phyloP scores from a whole-genome alignment of 148 eudicot genomes.

The Suaeda aralocaspica region DNA sequence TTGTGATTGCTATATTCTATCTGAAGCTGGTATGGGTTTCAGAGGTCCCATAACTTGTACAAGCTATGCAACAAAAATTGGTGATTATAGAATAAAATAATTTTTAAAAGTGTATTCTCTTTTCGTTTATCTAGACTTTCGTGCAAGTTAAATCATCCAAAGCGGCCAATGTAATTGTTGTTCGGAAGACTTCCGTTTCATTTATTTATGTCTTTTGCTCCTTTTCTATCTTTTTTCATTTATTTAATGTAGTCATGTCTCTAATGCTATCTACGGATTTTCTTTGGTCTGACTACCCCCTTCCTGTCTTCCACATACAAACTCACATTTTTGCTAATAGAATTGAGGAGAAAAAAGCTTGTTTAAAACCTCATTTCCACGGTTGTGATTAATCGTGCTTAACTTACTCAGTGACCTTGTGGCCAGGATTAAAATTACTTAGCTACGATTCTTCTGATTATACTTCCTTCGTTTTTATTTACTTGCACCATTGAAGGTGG shows the following conservation, averaged over 20 bases:
- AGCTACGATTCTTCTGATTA: neutral
- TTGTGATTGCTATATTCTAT: neutral
- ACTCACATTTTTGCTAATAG: too few species aligned
- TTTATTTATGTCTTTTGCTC: neutral
- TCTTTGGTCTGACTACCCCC: neutral
- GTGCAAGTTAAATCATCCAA: too few species aligned
- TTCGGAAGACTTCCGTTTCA: neutral
- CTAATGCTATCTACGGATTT: neutral
- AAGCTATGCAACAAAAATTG: conserved; percentile 2
- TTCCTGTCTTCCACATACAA: neutral
- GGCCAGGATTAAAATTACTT: neutral
- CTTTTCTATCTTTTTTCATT: neutral
- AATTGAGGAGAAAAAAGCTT: too few species aligned
- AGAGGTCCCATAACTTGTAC: neutral
- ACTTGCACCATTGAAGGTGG: too few species aligned
- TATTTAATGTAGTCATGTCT: neutral
- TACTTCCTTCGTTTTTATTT: too few species aligned
- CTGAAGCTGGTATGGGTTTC: neutral
- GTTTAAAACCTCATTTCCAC: too few species aligned
- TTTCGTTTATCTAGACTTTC: too few species aligned
- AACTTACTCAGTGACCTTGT: too few species aligned
- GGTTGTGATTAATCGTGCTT: too few species aligned
- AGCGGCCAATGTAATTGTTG: neutral
- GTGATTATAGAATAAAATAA: too few species aligned
- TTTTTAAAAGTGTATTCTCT: too few species aligned